Conservation (phyloP, 2,329 filamentous ascomycete genomes). For the Botrytis cinerea region DNA sequence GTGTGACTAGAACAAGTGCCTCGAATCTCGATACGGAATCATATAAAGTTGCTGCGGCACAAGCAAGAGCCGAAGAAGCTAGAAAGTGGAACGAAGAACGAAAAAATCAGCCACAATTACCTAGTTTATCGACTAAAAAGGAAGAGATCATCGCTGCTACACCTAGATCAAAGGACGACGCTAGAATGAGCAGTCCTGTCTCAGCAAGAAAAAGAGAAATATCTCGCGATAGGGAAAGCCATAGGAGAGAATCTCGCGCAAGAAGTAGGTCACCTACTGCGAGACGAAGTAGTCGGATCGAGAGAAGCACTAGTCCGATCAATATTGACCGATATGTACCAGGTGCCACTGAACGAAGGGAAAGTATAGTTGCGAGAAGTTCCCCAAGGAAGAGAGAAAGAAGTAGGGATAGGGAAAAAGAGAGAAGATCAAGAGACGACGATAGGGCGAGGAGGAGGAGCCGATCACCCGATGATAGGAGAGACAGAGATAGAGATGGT, state of each 20-base stretch:
- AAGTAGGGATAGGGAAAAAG: constrained; percentile 35
- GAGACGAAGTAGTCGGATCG: constrained; percentile 37
- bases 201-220: constrained; percentile 38
- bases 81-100: constrained; percentile 61
- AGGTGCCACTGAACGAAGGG: constrained; percentile 34
- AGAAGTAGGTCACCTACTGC: constrained; percentile 39
- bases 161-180: constrained; percentile 31
- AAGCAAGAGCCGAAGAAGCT: constrained; percentile 63
- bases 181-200: constrained; percentile 31
- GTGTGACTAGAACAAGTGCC: constrained; percentile 21
- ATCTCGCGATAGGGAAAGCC: constrained; percentile 39
- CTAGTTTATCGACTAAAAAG: constrained; percentile 37
- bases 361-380: constrained; percentile 32
- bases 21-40: constrained; percentile 30
- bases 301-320: constrained; percentile 40
- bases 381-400: constrained; percentile 33
- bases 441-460: constrained; percentile 29
- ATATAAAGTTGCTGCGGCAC: constrained; percentile 61
- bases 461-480: constrained; percentile 23
- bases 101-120: constrained; percentile 59
- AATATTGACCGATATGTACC: constrained; percentile 43
- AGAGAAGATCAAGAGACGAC: constrained; percentile 25
- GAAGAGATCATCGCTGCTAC: constrained; percentile 26
- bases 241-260: constrained; percentile 37
- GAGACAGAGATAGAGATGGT: constrained; percentile 18